phyloP scores from a whole-genome alignment of 495 filamentous ascomycete species.

The Aspergillus cavernicola region DNA sequence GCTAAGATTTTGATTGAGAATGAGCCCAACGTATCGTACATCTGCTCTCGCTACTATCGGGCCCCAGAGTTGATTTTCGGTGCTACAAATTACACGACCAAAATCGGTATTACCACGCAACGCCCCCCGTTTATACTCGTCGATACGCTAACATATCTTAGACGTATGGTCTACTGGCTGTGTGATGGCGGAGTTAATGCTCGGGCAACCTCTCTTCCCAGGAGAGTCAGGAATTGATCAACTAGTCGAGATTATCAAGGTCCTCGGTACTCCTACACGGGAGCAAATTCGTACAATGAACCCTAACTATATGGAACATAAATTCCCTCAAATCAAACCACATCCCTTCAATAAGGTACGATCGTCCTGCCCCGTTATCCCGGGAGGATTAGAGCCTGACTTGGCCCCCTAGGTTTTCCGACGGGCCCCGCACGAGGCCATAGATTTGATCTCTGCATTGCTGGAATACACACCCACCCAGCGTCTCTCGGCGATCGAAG shows the following conservation, averaged over 20 bases:
- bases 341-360: conserved; percentile 93
- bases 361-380: not conserved
- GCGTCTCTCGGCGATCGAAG: conserved; percentile 88
- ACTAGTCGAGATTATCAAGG: conserved; percentile 99
- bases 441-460: conserved; percentile 89
- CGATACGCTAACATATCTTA: conserved; percentile 39
- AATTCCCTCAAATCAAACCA: conserved; percentile 99
- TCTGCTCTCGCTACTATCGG: conserved; percentile 98
- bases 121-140: not conserved
- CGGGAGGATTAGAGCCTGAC: conserved; percentile 17
- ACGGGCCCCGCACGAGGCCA: conserved; percentile 85
- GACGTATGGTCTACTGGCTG: conserved; percentile 99
- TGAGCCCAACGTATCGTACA: conserved; percentile 99
- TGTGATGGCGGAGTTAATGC: conserved; percentile 99
- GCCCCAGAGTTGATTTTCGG: conserved; percentile 98
- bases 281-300: conserved; percentile 99
- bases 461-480: conserved; percentile 97
- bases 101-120: conserved; percentile 71
- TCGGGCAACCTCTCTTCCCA: conserved; percentile 97
- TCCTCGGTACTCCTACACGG: conserved; percentile 93
- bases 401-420: conserved; percentile 70
- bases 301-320: conserved; percentile 99
- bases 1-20: conserved; percentile 99
- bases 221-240: conserved; percentile 99
- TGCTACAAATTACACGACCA: conserved; percentile 98